phyloP scores from a whole-genome alignment of 306 rosid genomes.

The Trifolium repens region DNA sequence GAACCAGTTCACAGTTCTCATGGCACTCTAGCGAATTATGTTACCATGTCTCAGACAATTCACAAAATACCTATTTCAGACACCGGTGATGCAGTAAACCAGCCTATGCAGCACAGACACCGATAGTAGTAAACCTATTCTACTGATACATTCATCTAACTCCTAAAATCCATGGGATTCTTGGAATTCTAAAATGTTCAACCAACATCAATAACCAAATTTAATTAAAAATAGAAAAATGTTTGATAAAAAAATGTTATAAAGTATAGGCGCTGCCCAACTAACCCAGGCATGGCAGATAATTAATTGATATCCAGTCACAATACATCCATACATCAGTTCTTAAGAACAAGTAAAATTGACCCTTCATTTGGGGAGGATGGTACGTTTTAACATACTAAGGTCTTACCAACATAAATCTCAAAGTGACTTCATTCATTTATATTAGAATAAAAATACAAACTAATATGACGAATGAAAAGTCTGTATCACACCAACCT shows the following conservation, averaged over 20 bases:
- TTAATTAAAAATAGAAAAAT: background rate
- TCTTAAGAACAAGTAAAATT: conserved; percentile 7
- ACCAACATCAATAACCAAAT: conserved; percentile 18
- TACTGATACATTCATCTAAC: background rate
- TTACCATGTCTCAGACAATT: background rate
- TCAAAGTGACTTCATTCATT: conserved; percentile 9
- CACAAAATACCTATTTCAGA: background rate
- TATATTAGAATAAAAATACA: background rate
- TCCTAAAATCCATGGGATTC: background rate
- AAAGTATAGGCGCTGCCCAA: background rate
- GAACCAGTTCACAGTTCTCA: background rate
- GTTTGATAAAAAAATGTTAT: background rate
- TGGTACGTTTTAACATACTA: background rate
- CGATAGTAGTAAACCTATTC: background rate
- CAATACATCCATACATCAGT: conserved; percentile 5
- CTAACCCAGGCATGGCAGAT: conserved; percentile 6
- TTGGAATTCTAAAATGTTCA: background rate
- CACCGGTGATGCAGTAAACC: too few species aligned
- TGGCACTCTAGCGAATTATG: background rate
- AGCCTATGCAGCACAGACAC: background rate
- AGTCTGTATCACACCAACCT: background rate
- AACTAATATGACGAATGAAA: background rate
- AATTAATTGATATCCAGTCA: conserved; percentile 10
- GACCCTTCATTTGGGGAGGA: background rate
- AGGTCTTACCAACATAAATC: conserved; percentile 1